Conservation (phyloP, 2,329 filamentous ascomycete species). For the Neoscytalidium dimidiatum region DNA sequence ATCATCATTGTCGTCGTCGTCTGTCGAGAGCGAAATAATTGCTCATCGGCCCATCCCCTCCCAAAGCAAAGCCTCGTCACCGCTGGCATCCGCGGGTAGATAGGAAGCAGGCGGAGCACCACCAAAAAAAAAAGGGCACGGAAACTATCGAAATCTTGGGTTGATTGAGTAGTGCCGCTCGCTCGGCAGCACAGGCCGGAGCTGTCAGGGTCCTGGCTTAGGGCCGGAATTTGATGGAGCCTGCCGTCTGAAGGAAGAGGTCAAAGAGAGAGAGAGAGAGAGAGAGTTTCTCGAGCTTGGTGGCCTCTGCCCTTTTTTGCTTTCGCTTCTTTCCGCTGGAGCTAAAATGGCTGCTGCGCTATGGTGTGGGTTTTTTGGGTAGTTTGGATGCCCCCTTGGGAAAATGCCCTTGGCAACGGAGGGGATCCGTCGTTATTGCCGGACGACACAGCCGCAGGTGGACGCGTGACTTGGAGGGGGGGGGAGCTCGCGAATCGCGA, state of each 20-base stretch:
- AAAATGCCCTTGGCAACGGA: too few species aligned
- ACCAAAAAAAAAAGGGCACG: too few species aligned
- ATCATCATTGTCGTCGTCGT: too few species aligned
- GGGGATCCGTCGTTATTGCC: too few species aligned
- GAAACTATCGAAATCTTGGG: neutral
- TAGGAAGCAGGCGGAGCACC: neutral
- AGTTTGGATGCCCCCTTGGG: neutral
- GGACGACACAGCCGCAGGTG: neutral
- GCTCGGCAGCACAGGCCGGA: neutral
- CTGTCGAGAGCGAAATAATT: too few species aligned
- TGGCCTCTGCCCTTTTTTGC: neutral
- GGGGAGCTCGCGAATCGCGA: neutral
- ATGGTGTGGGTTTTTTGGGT: too few species aligned
- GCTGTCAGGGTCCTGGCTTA: slow-evolving; percentile 12
- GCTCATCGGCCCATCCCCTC: too few species aligned
- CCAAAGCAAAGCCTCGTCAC: neutral
- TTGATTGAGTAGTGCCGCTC: neutral
- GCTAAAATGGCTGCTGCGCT: too few species aligned
- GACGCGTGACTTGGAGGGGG: slow-evolving; percentile 13
- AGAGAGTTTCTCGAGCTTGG: too few species aligned
- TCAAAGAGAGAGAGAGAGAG: neutral
- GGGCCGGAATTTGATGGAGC: slow-evolving; percentile 1
- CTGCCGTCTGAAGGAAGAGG: neutral
- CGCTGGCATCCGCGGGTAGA: neutral
- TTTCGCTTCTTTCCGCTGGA: neutral